Conservation (phyloP, 225 moss, liverwort and hornwort genomes). For the Bryum argenteum region DNA sequence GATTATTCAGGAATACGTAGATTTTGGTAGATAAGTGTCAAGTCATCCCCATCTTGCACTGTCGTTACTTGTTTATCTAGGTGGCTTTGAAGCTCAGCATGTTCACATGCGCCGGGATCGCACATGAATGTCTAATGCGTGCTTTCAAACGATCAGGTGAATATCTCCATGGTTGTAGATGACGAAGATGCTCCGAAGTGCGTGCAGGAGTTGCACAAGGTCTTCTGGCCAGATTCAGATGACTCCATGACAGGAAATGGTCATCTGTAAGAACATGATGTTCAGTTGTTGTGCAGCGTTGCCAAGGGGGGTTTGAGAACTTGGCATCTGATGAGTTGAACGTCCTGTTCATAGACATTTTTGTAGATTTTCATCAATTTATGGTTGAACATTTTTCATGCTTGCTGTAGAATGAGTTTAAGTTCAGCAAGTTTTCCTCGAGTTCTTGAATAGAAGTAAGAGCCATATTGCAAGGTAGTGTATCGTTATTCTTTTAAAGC, state of each 20-base stretch:
- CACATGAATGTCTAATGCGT: constrained; percentile 10
- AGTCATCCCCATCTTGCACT: no score
- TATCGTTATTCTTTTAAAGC: not conserved
- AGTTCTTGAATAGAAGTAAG: not conserved
- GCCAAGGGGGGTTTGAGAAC: not conserved
- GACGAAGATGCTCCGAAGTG: constrained; percentile 74
- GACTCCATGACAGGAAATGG: constrained; percentile 31
- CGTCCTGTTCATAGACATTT: constrained; percentile 32
- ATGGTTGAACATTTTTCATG: constrained; percentile 22
- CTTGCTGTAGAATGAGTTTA: constrained; percentile 13
- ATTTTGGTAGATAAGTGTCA: no score
- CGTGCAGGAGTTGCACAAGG: constrained; percentile 76
- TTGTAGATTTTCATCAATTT: constrained; percentile 37
- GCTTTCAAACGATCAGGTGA: constrained; percentile 58
- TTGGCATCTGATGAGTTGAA: constrained; percentile 22
- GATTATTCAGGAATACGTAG: no score
- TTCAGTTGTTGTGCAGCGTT: constrained; percentile 10
- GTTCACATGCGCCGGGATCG: constrained; percentile 1
- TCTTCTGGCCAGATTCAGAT: constrained; percentile 65
- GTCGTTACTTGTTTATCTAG: not conserved
- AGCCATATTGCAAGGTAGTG: not conserved
- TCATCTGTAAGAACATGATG: constrained; percentile 25
- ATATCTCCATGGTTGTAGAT: constrained; percentile 92
- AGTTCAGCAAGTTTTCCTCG: constrained; percentile 15
- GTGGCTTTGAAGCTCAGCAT: not conserved